These are phyloP conservation scores for Magnaporthales sp. DNA, from an alignment of 2,329 filamentous ascomycete genomes.

Conservation along the genomic window DNA sequence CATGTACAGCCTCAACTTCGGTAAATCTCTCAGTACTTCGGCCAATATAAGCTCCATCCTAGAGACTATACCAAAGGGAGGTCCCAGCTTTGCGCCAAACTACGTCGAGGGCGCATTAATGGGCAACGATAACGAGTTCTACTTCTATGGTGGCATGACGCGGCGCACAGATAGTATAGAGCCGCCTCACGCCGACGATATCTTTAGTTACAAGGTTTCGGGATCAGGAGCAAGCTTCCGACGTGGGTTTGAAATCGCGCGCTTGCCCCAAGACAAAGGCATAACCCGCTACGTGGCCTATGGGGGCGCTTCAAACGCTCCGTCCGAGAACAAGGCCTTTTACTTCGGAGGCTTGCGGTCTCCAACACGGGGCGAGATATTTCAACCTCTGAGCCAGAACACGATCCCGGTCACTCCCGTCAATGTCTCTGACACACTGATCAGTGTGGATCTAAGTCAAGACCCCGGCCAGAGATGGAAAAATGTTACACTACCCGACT, in stretches of 20 bases:
- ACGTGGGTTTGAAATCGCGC: conserved; percentile 29
- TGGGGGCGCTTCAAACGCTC: conserved; percentile 54
- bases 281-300: conserved; percentile 56
- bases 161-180: conserved; percentile 23
- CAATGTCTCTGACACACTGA: conserved; percentile 46
- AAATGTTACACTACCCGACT: conserved; percentile 43
- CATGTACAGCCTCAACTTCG: conserved; percentile 51
- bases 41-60: conserved; percentile 47
- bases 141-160: conserved; percentile 53
- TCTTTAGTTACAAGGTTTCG: conserved; percentile 33
- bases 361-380: conserved; percentile 39
- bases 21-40: conserved; percentile 41
- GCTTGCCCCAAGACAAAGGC: conserved; percentile 28
- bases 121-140: conserved; percentile 54
- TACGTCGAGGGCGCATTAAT: conserved; percentile 57
- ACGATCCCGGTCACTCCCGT: conserved; percentile 23
- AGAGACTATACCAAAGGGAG: conserved; percentile 35
- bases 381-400: conserved; percentile 20
- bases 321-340: conserved; percentile 63
- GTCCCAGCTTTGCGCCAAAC: conserved; percentile 44
- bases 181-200: conserved; percentile 30
- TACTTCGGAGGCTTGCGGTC: conserved; percentile 60
- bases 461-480: conserved; percentile 44
- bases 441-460: conserved; percentile 49
- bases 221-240: conserved; percentile 23